Base-by-base conservation (phyloP, 2,329 filamentous ascomycete genomes). In the Fusarium succisae region DNA sequence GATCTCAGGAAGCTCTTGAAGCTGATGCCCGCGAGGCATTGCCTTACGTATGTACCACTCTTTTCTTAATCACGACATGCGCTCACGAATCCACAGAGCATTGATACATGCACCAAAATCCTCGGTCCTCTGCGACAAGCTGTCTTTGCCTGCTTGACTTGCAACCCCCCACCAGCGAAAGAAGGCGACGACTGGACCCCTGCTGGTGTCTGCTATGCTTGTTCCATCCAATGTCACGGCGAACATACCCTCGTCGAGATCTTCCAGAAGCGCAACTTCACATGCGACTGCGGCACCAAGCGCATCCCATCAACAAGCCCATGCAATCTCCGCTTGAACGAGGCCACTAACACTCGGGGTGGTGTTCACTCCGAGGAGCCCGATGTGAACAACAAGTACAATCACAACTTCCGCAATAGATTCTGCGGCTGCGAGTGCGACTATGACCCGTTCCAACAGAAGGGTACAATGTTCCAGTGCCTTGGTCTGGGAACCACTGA, bases 401-500 rank as follows among this genome's bases (percentile, higher is more conserved):
- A 98, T 79, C 93, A 98, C 70, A 99, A 99, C 85, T 99, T 97
- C 79, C 89, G 90, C 76, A 98, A 98, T 79, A 90, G 88, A 50
- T 99, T 99, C 84, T 99, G 96, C 81, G 94, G 93, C 5, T 99
- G 96, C 79, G 90, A 90, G 37, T 92, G 95, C 78, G 91, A 95
- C 68, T 99, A 99, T 80, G 93, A 98, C 80, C 91, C 96, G 0
- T 90, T 96, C 54, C 88, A 93, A 80, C 95, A 99, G 81, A 97
- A 96, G 77, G 96, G 96, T 0, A 98, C 95, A 44, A 99, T 99
- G 96, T 99, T 97, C 77, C 96, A 99, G 82, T 99, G 96, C 80
- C 82, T 98, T 6, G 96, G 96, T 0, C 85, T 98, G 2, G 95
- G 94, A 2, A 92, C 91, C 1, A 87, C 89, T 18, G 93, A 96